phyloP scores from a whole-genome alignment of 257 asterid species.

The Paulownia fortunei region DNA sequence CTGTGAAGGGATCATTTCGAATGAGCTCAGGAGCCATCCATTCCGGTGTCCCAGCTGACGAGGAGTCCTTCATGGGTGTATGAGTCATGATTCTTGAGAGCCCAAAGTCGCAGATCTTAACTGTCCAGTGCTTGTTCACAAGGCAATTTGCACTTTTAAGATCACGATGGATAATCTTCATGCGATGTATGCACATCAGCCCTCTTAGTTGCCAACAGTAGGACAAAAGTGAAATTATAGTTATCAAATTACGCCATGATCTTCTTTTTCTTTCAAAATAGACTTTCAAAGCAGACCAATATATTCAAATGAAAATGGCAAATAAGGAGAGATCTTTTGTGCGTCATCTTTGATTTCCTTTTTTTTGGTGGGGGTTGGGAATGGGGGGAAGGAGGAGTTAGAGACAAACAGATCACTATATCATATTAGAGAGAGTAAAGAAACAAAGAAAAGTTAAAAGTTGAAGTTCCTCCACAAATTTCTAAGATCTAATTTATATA shows the following conservation, averaged over 20 bases:
- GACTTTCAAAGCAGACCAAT: neutral
- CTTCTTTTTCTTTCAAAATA: neutral
- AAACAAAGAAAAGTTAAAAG: neutral
- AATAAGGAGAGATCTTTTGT: neutral
- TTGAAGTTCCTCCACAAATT: neutral
- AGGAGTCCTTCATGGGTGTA: slow-evolving; percentile 62
- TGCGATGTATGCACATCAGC: slow-evolving; percentile 96
- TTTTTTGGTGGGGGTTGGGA: neutral
- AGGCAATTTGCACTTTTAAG: slow-evolving; percentile 93
- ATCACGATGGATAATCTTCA: slow-evolving; percentile 95
- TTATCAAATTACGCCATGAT: neutral
- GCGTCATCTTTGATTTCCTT: neutral
- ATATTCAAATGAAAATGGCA: neutral
- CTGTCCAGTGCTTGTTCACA: slow-evolving; percentile 93
- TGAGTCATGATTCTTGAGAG: slow-evolving; percentile 84
- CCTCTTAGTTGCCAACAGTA: slow-evolving; percentile 63
- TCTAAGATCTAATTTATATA: neutral
- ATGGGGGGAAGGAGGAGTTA: neutral
- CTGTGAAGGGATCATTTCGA: slow-evolving; percentile 83
- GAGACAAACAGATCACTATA: neutral
- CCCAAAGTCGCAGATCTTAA: slow-evolving; percentile 97
- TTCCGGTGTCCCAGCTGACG: slow-evolving; percentile 99
- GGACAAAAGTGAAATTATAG: slow-evolving; percentile 28
- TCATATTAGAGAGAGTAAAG: neutral
- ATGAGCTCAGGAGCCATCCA: slow-evolving; percentile 99